These are phyloP conservation scores for Pelargonium myrrhifolium DNA, from an alignment of 441 rosid species.

Conservation along the genomic window DNA sequence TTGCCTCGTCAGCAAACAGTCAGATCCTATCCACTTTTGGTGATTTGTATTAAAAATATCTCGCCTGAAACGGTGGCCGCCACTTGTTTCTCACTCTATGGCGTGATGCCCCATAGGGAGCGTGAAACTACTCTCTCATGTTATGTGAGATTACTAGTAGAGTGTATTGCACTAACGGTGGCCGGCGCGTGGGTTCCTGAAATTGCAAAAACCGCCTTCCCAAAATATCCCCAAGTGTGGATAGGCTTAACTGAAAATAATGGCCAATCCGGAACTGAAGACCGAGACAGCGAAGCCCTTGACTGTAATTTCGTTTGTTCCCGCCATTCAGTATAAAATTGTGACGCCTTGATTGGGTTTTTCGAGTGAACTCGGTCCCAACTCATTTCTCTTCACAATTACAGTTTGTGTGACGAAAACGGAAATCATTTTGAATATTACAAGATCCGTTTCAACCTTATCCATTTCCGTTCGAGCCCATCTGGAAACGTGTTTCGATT, in stretches of 20 bases:
- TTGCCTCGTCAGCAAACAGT: slow-evolving; percentile 16
- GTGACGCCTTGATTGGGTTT: background rate
- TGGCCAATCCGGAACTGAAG: background rate
- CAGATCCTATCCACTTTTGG: slow-evolving; percentile 20
- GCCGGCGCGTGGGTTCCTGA: background rate
- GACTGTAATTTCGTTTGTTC: background rate
- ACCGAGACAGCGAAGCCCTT: background rate
- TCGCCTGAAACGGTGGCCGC: background rate
- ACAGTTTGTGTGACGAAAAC: background rate
- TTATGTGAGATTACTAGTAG: background rate
- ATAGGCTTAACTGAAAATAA: too few relatives aligned
- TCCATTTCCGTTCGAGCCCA: background rate
- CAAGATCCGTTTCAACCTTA: background rate
- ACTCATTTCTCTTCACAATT: background rate
- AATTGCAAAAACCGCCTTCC: background rate
- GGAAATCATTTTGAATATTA: background rate
- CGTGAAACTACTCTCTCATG: slow-evolving; percentile 6
- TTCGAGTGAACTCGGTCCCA: slow-evolving; percentile 2
- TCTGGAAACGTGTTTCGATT: background rate
- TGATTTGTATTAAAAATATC: too few relatives aligned
- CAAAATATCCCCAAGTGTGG: background rate
- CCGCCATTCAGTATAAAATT: background rate
- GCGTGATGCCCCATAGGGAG: background rate
- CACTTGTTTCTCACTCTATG: background rate
- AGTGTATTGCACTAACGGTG: background rate